Percentiles rank a stretch among this genome's conserved stretches.
These are phyloP conservation scores for Tetrapyrgos nigripes DNA, from an alignment of 1,284 basidiomycete genomes.

Conservation along the genomic window DNA sequence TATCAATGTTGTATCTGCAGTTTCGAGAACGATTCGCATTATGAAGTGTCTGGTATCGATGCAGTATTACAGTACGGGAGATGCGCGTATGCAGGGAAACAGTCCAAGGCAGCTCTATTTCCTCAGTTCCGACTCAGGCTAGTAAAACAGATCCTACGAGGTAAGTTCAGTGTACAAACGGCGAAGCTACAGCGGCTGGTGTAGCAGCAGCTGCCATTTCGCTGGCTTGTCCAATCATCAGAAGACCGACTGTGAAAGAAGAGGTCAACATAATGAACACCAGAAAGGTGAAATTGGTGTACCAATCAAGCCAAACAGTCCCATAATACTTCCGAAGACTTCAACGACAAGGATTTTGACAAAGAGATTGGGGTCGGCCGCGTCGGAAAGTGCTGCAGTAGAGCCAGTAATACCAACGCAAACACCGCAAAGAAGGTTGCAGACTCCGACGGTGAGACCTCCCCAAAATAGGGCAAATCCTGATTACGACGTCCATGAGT, in stretches of 20 bases:
- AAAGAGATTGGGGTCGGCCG: constrained; percentile 90
- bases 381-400: constrained; percentile 91
- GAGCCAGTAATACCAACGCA: constrained; percentile 92
- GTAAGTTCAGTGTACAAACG: constrained; percentile 26
- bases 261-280: neutral
- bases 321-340: constrained; percentile 93
- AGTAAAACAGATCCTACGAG: neutral
- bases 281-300: constrained; percentile 36
- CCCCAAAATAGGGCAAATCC: constrained; percentile 96
- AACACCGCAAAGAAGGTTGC: constrained; percentile 93
- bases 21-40: neutral
- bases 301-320: constrained; percentile 93
- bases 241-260: constrained; percentile 60
- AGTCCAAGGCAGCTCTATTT: too few relatives aligned
- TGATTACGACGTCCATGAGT: constrained; percentile 30
- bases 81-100: neutral
- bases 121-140: neutral
- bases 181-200: constrained; percentile 28
- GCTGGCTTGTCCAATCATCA: constrained; percentile 65
- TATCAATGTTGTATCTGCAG: too few relatives aligned
- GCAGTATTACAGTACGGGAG: neutral
- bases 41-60: neutral
- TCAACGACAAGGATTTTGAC: constrained; percentile 96
- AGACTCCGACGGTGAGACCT: constrained; percentile 87
- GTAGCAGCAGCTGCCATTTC: constrained; percentile 55